Evolutionary conservation across 2,329 filamentous ascomycete genomes (phyloP), one percentile per base, ranked within the genome.

Genomic region (Colletotrichum sp.): DNA sequence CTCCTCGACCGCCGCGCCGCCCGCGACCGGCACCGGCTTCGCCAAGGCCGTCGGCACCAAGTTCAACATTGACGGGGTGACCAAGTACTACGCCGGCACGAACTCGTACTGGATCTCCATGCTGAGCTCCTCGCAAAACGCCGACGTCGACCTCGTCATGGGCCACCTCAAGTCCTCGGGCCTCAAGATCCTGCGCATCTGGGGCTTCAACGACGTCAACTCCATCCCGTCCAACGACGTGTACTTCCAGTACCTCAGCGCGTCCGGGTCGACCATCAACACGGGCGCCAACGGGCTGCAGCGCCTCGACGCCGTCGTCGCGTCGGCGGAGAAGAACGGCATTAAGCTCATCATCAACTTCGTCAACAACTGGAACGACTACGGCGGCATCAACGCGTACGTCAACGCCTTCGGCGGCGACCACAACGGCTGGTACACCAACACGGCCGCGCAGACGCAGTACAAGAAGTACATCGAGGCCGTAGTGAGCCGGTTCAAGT

Each of bases 351-450:
- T 94, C 78, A 89, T 92, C 81, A 90, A 91, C 78, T 91, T 93
- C 44, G 90, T 93, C 62, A 94, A 94, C 83, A 92, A 94, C 83
- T 94, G 92, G 74, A 85, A 86, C 57, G 92, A 94, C 79, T 93
- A 92, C 36, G 93, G 92, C 21, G 92, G 93, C 36, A 94, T 94
- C 81, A 85, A 86, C 16, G 90, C 91, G 12, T 94, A 93, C 80
- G 87, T 89, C 57, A 86, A 83, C 9, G 90, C 89, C 9, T 93
- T 92, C 77, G 91, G 91, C 34, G 90, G 89, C 28, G 84, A 81
- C 71, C 85, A 89, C 71, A 86, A 85, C 16, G 84, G 85, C 8
- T 94, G 91, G 88, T 94, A 92, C 83, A 90, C 88, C 24, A 88
- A 90, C 78, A 79, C 85, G 1, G 83, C 83, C 1, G 88, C 88